Conservation (phyloP, 768 basidiomycete genomes). For the Sarcodon aspratus region DNA sequence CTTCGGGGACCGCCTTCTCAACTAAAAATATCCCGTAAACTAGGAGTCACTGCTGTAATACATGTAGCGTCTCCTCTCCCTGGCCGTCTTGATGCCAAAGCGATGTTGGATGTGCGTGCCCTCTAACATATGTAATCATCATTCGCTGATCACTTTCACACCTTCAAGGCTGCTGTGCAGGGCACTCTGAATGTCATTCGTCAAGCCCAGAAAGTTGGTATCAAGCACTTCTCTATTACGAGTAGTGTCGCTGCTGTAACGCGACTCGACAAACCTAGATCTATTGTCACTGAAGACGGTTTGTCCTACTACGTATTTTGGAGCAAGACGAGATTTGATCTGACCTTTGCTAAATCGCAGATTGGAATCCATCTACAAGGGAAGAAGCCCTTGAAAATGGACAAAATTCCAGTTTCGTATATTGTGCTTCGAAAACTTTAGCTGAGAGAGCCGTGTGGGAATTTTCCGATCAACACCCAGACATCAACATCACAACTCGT, state of each 20-base stretch:
- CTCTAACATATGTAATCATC: neutral
- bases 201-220: constrained; percentile 26
- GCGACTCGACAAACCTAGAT: constrained; percentile 13
- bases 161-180: constrained; percentile 22
- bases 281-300: constrained; percentile 4
- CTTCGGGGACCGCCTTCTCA: neutral
- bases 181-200: constrained; percentile 26
- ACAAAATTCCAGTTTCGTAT: constrained; percentile 16
- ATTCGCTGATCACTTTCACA: neutral
- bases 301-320: neutral
- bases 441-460: constrained; percentile 14
- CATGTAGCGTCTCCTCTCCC: constrained; percentile 10
- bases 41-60: constrained; percentile 8
- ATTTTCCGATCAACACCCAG: constrained; percentile 14
- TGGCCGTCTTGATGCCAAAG: constrained; percentile 4
- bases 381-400: constrained; percentile 14
- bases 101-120: constrained; percentile 5
- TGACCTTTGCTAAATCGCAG: no score
- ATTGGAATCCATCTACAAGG: constrained; percentile 13
- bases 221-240: constrained; percentile 25
- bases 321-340: no score
- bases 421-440: constrained; percentile 24
- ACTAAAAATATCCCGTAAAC: neutral
- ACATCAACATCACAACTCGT: constrained; percentile 15
- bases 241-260: constrained; percentile 24